Base-by-base conservation (phyloP, 2,329 filamentous ascomycete species). In the Lachnellula willkommii region DNA sequence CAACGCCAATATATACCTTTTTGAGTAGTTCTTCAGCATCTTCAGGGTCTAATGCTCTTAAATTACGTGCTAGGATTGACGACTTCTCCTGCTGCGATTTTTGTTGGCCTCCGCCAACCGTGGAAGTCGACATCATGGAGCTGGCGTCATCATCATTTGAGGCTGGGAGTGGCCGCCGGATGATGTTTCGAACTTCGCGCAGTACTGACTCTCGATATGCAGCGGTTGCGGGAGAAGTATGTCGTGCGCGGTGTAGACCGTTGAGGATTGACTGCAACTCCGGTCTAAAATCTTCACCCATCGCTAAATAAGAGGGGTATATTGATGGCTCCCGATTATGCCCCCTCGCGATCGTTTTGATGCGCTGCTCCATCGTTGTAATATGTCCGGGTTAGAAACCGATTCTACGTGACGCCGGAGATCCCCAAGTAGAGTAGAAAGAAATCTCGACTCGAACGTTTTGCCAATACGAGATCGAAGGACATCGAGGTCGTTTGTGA, bases 141-240 rank as follows among this genome's bases (percentile, higher is more conserved):
- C 94, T 90, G 59, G 87, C 89, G 68, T 99, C 94, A 63, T 97
- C 93, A 58, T 99, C 94, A 64, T 84, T 94, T 11, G 93, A 95
- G 67, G 91, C 96, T 0, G 94, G 94, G 40, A 99, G 78, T 24
- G 93, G 88, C 55, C 85, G 83, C 53, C 91, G 83, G 50, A 99
- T 93, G 49, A 97, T 77, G 36, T 83, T 85, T 65, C 93, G 88
- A 69, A 97, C 87, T 71, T 99, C 94, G 50, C 89, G 85, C 59
- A 95, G 75, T 12, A 95, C 84, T 0, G 89, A 81, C 42, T 95
- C 91, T 61, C 93, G 84, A 71, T 94, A 97, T 0, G 86, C 84
- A 40, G 86, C 81, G n/a, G 91, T 89, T 20, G 94, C 94, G 37
- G 86, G 82, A 4, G 85, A 84, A 2, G 93, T 88, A 66, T 94